Evolutionary conservation across 257 asterid genomes (phyloP), one percentile per base, ranked within the genome.

Genomic region (Lantana camara): DNA sequence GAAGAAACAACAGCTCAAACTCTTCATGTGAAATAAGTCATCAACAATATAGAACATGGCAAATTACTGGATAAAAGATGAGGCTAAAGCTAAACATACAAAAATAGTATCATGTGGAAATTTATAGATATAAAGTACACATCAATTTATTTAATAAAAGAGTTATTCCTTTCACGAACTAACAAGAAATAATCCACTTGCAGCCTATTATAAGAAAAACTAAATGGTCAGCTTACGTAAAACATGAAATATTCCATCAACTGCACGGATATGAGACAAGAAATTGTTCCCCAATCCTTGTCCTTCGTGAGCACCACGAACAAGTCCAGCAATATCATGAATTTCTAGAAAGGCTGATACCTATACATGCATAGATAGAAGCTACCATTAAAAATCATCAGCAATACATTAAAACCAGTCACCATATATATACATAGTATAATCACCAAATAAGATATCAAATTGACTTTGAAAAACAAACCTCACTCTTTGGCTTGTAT

Each of bases 281-380:
- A 94, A 94, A 74, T 79, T 90, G 83, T 94, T 94, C 57, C 99
- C 99, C 54, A 94, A 69, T 74, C 99, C 99, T 73, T 90, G 96
- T 37, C 99, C 99, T 78, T 89, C 80, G 67, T 91, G 97, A 76
- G 97, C 99, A 60, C 99, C 99, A 58, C 95, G 88, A 68, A 94
- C 99, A 65, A 94, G 85, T 64, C 99, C 99, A 66, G 99, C 99
- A 27, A 94, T 94, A 73, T 90, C 99, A 69, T 94, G 99, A 79
- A 90, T 90, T 79, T 94, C 99, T 64, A 90, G 61, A 73, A 94
- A 94, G 53, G 99, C 97, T 42, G 99, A 79, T 20, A 90, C 95
- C 97, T 90, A 74, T 37, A 32, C 68, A 55, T 20, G 9, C 55
- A 66, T 35, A 21, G 8, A 63, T 12, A 30, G n/a, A 40, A 60